Conservation (phyloP, 1,139 yeast genomes). For the Pichia norvegensis region DNA sequence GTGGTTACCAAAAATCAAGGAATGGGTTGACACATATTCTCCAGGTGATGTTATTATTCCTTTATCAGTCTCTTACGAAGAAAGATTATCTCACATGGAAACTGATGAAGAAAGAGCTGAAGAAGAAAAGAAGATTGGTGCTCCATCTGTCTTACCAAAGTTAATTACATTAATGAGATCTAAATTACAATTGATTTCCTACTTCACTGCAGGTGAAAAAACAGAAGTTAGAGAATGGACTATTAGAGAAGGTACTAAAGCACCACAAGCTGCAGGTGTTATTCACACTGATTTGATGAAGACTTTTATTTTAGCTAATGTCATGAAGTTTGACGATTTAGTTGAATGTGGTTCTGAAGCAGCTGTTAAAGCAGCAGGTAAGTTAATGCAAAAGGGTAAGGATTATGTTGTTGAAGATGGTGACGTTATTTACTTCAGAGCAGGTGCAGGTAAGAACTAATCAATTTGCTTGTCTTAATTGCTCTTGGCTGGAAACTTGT, state of each 20-base stretch:
- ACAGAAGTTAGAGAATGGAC: slow-evolving; percentile 84
- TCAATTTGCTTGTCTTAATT: background rate
- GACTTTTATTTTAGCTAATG: slow-evolving; percentile 72
- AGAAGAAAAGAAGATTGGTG: slow-evolving; percentile 81
- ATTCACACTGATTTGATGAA: slow-evolving; percentile 75
- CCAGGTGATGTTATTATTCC: slow-evolving; percentile 96
- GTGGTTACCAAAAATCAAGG: slow-evolving; percentile 81
- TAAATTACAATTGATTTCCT: slow-evolving; percentile 73
- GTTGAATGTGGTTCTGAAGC: slow-evolving; percentile 78
- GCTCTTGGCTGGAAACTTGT: background rate
- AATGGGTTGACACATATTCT: slow-evolving; percentile 92
- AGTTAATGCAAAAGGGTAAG: slow-evolving; percentile 89
- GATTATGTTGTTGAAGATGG: slow-evolving; percentile 91
- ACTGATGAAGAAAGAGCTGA: slow-evolving; percentile 87
- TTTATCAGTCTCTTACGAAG: slow-evolving; percentile 87
- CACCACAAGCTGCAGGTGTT: slow-evolving; percentile 86
- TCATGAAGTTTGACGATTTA: slow-evolving; percentile 78
- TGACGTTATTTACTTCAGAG: slow-evolving; percentile 88
- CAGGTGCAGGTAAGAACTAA: slow-evolving; percentile 88
- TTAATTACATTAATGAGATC: slow-evolving; percentile 78
- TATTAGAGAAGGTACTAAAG: slow-evolving; percentile 73
- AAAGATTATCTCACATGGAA: slow-evolving; percentile 82
- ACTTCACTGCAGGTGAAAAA: slow-evolving; percentile 79
- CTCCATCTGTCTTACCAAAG: slow-evolving; percentile 82
- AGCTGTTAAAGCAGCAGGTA: slow-evolving; percentile 88